phyloP scores from a whole-genome alignment of 371 early-diverging fungal species.

The Apophysomyces elegans region DNA sequence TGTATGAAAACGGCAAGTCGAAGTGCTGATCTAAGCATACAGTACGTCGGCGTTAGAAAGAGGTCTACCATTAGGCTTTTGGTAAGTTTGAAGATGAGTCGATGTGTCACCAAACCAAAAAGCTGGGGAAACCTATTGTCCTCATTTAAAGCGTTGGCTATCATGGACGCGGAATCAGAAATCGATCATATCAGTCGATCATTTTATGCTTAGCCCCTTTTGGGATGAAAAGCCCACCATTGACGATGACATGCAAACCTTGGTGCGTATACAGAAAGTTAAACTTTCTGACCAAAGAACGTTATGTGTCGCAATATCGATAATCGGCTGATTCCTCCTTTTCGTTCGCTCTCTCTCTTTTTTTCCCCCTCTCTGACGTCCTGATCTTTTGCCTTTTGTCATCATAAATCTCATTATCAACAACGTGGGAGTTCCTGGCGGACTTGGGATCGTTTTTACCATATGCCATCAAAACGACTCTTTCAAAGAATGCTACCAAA shows the following conservation, averaged over 20 bases:
- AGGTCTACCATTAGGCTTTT: not conserved
- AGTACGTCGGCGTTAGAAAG: not conserved
- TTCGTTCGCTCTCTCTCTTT: not conserved
- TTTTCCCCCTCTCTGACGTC: not conserved
- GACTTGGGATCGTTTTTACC: not conserved
- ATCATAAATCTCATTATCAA: slow-evolving; percentile 5
- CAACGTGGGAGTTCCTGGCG: slow-evolving; percentile 1
- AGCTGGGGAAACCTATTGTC: slow-evolving; percentile 8
- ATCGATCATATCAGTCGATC: slow-evolving; percentile 12
- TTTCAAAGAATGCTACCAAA: slow-evolving; percentile 13
- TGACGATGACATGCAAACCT: slow-evolving; percentile 4
- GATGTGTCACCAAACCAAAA: slow-evolving; percentile 5
- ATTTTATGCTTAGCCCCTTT: slow-evolving; percentile 2
- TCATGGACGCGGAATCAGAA: slow-evolving; percentile 9
- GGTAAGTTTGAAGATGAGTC: slow-evolving; percentile 8
- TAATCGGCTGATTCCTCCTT: not conserved
- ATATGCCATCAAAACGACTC: slow-evolving; percentile 13
- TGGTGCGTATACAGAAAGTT: not conserved
- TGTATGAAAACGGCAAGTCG: slow-evolving; percentile 5
- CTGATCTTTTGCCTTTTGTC: not conserved
- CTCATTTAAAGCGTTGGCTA: slow-evolving; percentile 12
- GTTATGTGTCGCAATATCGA: not conserved
- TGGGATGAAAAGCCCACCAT: not conserved
- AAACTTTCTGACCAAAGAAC: not conserved
- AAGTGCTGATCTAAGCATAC: slow-evolving; percentile 11